Evolutionary conservation across 768 basidiomycete genomes (phyloP), one percentile per base, ranked within the genome.

Genomic region (Galerina marginata): DNA sequence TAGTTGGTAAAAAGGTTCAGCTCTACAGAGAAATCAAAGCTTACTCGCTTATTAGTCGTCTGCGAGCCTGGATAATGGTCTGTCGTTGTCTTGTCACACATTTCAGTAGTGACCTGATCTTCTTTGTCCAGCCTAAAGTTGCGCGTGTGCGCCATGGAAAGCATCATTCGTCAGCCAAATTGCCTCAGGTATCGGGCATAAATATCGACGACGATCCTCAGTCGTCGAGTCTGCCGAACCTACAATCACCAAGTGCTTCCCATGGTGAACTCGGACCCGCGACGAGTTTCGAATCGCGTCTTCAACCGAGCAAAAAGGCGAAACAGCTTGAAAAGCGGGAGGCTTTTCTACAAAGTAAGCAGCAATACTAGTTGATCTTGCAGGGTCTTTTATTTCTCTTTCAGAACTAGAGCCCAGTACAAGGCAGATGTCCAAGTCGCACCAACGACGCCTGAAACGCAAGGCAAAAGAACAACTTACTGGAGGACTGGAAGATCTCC

Each of bases 381-480:
- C 40, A 12, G 29, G 5, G 29, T 39, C 15, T 36, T n/a, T 26
- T 25, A 7, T 36, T 33, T 10, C 43, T 38, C 12, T n/a, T n/a
- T n/a, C 37, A 50, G 73, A 72, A 62, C 72, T 92, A 46, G 84
- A 81, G 59, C 72, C 78, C 3, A 77, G 79, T 6, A 75, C 72
- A 40, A 74, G 79, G 0, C 85, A 86, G 16, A 86, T 89, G 68
- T 92, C 91, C 0, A 92, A 87, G 72, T 88, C 86, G 16, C 91
- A 92, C 68, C 77, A 74, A 45, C 84, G 90, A 23, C 85, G 91
- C 33, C 67, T 88, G 68, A 92, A 91, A 69, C 86, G 86, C 65
- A 91, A 86, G 68, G 86, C 82, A 50, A 86, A 81, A 56, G 86
- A 88, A 67, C 82, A 88, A 65, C 65, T 87, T 20, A 83, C 77